Percentiles rank a stretch among this genome's conserved stretches.
phyloP scores from a whole-genome alignment of 768 basidiomycete species.

The Leucosporidium creatinivorum region DNA sequence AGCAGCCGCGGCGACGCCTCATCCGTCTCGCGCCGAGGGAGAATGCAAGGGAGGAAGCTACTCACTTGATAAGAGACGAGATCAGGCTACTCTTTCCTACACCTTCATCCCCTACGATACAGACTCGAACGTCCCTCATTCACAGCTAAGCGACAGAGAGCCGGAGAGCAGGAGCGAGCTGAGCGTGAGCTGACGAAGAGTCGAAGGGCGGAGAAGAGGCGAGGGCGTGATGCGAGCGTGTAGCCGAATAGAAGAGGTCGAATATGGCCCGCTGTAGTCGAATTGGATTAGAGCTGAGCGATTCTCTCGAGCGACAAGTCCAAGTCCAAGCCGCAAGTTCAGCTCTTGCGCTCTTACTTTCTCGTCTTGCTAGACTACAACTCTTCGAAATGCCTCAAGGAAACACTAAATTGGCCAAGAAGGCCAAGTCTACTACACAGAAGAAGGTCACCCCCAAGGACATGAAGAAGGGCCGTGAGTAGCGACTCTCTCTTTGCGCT shows the following conservation, averaged over 20 bases:
- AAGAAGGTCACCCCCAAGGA: slow-evolving; percentile 25
- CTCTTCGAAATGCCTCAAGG: slow-evolving; percentile 16
- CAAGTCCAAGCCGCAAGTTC: neutral
- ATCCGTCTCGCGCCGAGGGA: neutral
- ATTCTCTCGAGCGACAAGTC: neutral
- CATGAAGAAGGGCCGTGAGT: slow-evolving; percentile 25
- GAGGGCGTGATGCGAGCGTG: neutral
- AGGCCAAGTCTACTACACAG: slow-evolving; percentile 14
- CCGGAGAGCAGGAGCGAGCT: neutral
- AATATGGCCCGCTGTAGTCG: neutral
- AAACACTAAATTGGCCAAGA: slow-evolving; percentile 3
- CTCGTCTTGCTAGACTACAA: neutral
- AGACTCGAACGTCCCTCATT: slow-evolving; percentile 76
- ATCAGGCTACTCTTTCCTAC: slow-evolving; percentile 98
- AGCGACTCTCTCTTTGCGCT: neutral
- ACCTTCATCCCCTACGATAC: slow-evolving; percentile 91
- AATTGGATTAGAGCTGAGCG: neutral
- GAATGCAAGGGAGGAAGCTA: neutral
- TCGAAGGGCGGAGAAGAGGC: neutral
- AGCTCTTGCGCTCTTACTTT: no score
- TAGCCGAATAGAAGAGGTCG: neutral
- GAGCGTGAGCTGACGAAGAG: neutral
- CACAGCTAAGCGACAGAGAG: no score
- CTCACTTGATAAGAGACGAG: slow-evolving; percentile 90
- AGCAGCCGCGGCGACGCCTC: neutral